These are phyloP conservation scores for Yarrowia hollandica DNA, from an alignment of 805 yeast genomes.

Conservation along the genomic window DNA sequence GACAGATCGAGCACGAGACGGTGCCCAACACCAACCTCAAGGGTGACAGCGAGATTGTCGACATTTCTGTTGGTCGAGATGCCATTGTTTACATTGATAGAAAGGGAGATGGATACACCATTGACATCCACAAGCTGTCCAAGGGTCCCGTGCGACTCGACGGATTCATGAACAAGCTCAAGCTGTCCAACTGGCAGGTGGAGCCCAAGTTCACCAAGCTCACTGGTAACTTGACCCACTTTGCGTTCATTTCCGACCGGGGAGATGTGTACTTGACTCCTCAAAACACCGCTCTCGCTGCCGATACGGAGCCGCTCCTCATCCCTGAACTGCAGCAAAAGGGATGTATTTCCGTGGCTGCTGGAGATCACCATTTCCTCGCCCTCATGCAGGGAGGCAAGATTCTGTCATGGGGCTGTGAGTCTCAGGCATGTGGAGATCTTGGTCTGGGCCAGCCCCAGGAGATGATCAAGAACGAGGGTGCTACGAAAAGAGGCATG, in stretches of 20 bases:
- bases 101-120: conserved; percentile 47
- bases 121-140: conserved; percentile 39
- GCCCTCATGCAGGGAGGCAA: conserved; percentile 63
- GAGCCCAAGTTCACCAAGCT: conserved; percentile 50
- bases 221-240: conserved; percentile 54
- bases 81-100: conserved; percentile 52
- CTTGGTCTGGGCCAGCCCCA: conserved; percentile 57
- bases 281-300: background rate
- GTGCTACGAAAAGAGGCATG: conserved; percentile 3
- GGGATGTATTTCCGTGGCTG: conserved; percentile 55
- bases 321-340: conserved; percentile 49
- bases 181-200: conserved; percentile 41
- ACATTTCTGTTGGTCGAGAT: conserved; percentile 57
- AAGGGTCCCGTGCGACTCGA: conserved; percentile 30
- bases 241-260: conserved; percentile 57
- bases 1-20: conserved; percentile 15
- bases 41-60: conserved; percentile 43
- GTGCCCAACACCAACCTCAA: conserved; percentile 31
- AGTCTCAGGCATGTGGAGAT: conserved; percentile 63
- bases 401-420: conserved; percentile 67
- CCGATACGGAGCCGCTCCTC: conserved; percentile 41
- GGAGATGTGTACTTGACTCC: conserved; percentile 46
- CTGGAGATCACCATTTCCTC: conserved; percentile 71
- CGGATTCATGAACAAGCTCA: conserved; percentile 36
- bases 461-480: conserved; percentile 30